Conservation (phyloP, 257 asterid species). For the Solanum neorickii region DNA sequence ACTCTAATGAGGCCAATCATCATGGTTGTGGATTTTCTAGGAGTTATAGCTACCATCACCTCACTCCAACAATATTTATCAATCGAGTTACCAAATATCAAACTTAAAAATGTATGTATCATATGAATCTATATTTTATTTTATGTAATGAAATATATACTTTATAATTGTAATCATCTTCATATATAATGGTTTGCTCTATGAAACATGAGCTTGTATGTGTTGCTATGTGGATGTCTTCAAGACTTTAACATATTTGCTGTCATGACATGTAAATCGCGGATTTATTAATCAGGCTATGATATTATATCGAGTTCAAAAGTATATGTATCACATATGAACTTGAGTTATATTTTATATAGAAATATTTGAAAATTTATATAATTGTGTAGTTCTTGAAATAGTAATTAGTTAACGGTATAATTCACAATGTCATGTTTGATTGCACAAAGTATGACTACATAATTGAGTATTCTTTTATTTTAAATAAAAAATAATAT, state of each 20-base stretch:
- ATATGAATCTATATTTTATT: not conserved
- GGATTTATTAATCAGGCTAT: not conserved
- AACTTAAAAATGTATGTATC: not conserved
- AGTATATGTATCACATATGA: not conserved
- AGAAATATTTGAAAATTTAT: not conserved
- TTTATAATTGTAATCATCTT: not conserved
- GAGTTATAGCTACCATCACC: slow-evolving; percentile 15
- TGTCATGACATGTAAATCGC: not conserved
- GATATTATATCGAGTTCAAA: not conserved
- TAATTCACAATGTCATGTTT: not conserved
- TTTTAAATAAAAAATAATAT: not conserved
- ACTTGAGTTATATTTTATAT: not conserved
- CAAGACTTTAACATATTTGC: not conserved
- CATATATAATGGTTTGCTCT: not conserved
- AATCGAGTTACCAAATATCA: not conserved
- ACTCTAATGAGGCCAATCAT: not conserved
- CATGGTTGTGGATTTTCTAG: slow-evolving; percentile 13
- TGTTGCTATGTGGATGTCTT: not conserved
- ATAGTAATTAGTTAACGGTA: not conserved
- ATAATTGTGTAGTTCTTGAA: not conserved
- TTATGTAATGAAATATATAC: fast-evolving
- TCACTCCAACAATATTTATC: slow-evolving; percentile 1
- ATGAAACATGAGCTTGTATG: not conserved
- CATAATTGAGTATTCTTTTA: not conserved
- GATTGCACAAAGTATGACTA: not conserved